Evolutionary conservation across 2,329 filamentous ascomycete genomes (phyloP), one percentile per base, ranked within the genome.

Genomic region (Aspergillus clavatus): DNA sequence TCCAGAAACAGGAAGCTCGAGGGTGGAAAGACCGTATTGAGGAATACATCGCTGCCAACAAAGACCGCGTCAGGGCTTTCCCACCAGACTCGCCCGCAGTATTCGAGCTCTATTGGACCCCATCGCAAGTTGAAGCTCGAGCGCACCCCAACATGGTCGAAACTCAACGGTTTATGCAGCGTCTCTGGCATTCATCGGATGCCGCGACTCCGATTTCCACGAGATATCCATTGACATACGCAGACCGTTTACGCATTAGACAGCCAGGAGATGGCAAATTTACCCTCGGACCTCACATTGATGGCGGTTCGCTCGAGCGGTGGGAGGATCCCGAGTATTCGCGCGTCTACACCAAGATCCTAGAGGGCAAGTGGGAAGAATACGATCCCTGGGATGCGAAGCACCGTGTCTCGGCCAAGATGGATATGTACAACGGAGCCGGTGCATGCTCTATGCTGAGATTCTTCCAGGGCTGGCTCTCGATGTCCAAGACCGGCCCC

Each of bases 381-480:
- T 90, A 88, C 59, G 87, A 96, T 58, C 81, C 89, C 0, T 96
- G 85, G 80, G 88, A 95, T 57, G 82, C 82, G 0, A 81, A 79
- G 51, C 78, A 79, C 5, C 79, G 90, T 3, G 74, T 91, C 0
- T 67, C 71, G 0, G 87, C 85, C 3, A 77, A 81, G 2, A 83
- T 80, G 48, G 84, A 95, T 65, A 70, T 90, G 26, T 93, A 96
- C 63, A 77, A 87, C 40, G 88, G 89, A 0, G 77, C 89, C 0
- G 89, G 90, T 0, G 83, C 86, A 1, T 95, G 88, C 68, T 84
- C 79, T 37, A 88, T 89, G 73, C 89, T 95, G 68, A 79, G 91
- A 29, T 86, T 89, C 77, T 91, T 87, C 65, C 90, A 96, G 68
- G 90, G 89, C 14, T 96, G 90, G 90, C 67, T 96, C 42, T 65